These are phyloP conservation scores for Xylaria sp. DNA, from an alignment of 2,329 filamentous ascomycete genomes.

Conservation along the genomic window DNA sequence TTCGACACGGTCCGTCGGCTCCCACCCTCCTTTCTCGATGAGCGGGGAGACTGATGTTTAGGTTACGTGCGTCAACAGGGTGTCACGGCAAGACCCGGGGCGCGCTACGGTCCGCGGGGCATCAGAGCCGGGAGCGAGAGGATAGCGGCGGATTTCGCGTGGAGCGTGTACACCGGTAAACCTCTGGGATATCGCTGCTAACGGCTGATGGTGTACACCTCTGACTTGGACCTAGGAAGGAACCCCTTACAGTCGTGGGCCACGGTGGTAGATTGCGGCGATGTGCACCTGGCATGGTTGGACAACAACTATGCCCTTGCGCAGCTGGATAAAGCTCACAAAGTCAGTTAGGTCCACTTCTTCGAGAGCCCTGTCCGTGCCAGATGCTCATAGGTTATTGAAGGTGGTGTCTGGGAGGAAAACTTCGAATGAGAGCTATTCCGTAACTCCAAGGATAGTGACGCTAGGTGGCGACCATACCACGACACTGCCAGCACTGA, in stretches of 20 bases:
- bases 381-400: background rate
- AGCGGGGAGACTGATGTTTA: slow-evolving; percentile 1
- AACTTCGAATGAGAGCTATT: slow-evolving; percentile 47
- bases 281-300: slow-evolving; percentile 75
- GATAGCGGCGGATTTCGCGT: slow-evolving; percentile 32
- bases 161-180: slow-evolving; percentile 52
- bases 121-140: slow-evolving; percentile 39
- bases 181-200: background rate
- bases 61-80: too few species aligned
- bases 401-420: slow-evolving; percentile 38
- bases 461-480: slow-evolving; percentile 68
- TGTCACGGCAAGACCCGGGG: slow-evolving; percentile 40
- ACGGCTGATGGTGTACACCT: background rate
- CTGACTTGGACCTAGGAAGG: slow-evolving; percentile 33
- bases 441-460: slow-evolving; percentile 54
- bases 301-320: slow-evolving; percentile 74
- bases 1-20: slow-evolving; percentile 47
- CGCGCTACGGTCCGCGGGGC: slow-evolving; percentile 40
- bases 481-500: slow-evolving; percentile 63
- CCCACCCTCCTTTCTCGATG: background rate
- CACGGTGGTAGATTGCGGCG: slow-evolving; percentile 75
- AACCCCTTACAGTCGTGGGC: slow-evolving; percentile 77
- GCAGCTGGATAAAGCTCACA: slow-evolving; percentile 73
- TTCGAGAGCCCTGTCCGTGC: too few species aligned
- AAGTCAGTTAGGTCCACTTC: slow-evolving; percentile 37